Conservation (phyloP, 2,329 filamentous ascomycete species). For the Aureobasidium leucospermi region DNA sequence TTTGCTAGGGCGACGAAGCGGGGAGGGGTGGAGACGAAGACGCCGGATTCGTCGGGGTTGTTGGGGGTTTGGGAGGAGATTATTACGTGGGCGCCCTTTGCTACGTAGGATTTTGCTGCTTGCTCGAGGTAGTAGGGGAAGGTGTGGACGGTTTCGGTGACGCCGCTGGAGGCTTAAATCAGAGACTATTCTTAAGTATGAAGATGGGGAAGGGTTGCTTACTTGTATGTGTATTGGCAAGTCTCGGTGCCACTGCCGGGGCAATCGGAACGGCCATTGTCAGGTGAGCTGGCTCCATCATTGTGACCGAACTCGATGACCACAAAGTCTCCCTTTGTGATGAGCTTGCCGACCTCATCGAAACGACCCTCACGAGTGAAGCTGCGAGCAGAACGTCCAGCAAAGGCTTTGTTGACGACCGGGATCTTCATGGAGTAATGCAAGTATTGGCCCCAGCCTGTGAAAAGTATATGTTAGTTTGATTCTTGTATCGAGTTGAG, state of each 20-base stretch:
- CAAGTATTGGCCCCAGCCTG: conserved; percentile 58
- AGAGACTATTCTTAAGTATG: not conserved
- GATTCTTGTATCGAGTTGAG: not conserved
- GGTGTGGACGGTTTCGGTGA: conserved; percentile 51
- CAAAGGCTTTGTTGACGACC: conserved; percentile 58
- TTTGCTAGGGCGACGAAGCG: conserved; percentile 53
- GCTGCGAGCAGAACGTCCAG: conserved; percentile 58
- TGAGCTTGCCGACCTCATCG: conserved; percentile 44
- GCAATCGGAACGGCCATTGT: conserved; percentile 58
- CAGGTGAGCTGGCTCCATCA: conserved; percentile 53
- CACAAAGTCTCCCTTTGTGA: conserved; percentile 56
- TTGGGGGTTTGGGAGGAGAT: conserved; percentile 54
- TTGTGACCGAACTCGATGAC: conserved; percentile 69
- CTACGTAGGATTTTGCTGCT: conserved; percentile 46
- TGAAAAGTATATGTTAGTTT: not conserved
- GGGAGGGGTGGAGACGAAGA: conserved; percentile 40
- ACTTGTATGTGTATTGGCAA: conserved; percentile 46
- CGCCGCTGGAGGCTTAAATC: conserved; percentile 23
- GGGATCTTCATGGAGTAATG: conserved; percentile 43
- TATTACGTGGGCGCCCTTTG: conserved; percentile 55
- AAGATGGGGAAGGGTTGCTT: not conserved
- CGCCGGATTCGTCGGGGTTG: conserved; percentile 55
- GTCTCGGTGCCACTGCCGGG: conserved; percentile 46
- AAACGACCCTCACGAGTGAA: conserved; percentile 62
- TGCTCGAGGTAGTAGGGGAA: conserved; percentile 54